These are phyloP conservation scores for Geotrichum klebahnii DNA, from an alignment of 1,139 yeast species.

Conservation along the genomic window DNA sequence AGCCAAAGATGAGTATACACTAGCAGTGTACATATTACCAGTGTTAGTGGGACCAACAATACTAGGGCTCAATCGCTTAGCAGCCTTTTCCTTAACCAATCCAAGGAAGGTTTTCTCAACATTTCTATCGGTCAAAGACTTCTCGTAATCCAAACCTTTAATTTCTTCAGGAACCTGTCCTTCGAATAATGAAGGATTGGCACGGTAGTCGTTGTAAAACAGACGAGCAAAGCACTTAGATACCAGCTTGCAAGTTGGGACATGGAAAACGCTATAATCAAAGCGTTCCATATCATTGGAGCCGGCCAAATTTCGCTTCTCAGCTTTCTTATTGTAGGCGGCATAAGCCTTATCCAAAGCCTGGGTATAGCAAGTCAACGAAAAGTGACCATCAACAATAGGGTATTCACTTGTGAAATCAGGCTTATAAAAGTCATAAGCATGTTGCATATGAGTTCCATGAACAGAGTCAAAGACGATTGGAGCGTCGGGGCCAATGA, in stretches of 20 bases:
- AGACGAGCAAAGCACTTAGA: conserved; percentile 90
- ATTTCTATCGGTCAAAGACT: conserved; percentile 70
- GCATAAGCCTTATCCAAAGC: conserved; percentile 87
- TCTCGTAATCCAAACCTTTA: conserved; percentile 64
- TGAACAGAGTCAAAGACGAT: conserved; percentile 82
- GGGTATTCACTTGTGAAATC: conserved; percentile 96
- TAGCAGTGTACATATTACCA: conserved; percentile 98
- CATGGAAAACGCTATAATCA: conserved; percentile 96
- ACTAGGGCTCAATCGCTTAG: conserved; percentile 73
- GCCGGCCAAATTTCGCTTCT: conserved; percentile 47
- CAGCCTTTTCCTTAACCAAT: conserved; percentile 66
- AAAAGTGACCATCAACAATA: conserved; percentile 94
- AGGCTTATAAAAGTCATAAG: conserved; percentile 97
- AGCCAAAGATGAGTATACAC: conserved; percentile 81
- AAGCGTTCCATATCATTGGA: conserved; percentile 51
- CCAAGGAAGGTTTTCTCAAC: conserved; percentile 83
- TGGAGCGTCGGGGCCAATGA: conserved; percentile 98
- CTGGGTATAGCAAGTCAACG: conserved; percentile 87
- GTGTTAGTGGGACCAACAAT: conserved; percentile 89
- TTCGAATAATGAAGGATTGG: conserved; percentile 50
- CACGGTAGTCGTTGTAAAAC: conserved; percentile 78
- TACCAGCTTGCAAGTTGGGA: conserved; percentile 95
- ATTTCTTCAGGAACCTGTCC: conserved; percentile 57
- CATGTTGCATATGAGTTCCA: conserved; percentile 93
- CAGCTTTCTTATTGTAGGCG: conserved; percentile 75